These are phyloP conservation scores for Cynanchum wilfordii DNA, from an alignment of 257 asterid genomes.

Conservation along the genomic window DNA sequence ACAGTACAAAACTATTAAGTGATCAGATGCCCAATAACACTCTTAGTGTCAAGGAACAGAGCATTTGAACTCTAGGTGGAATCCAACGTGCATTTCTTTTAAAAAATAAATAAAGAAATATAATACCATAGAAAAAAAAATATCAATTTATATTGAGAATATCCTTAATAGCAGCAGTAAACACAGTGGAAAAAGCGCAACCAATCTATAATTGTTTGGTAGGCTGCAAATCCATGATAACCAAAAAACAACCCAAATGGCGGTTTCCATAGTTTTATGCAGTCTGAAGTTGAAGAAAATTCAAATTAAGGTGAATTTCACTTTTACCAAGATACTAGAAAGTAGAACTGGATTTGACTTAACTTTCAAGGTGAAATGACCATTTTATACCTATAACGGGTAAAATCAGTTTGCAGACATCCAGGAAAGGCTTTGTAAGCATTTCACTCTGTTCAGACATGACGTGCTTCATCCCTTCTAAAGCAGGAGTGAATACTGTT, in stretches of 20 bases:
- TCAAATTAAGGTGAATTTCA: too few relatives aligned
- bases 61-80: too few relatives aligned
- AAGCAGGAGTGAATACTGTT: constrained; percentile 74
- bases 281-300: neutral
- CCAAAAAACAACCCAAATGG: neutral
- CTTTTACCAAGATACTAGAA: neutral
- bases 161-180: neutral
- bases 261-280: neutral
- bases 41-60: neutral
- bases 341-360: neutral
- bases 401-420: constrained; percentile 77
- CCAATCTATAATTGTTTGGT: neutral
- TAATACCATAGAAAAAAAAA: neutral
- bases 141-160: neutral
- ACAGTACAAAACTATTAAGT: constrained; percentile 4
- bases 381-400: constrained; percentile 70
- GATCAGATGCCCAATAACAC: neutral
- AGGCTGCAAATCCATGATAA: neutral
- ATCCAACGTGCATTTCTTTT: neutral
- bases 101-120: too few relatives aligned
- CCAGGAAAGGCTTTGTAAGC: constrained; percentile 87
- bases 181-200: neutral
- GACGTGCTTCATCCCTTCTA: constrained; percentile 89
- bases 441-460: constrained; percentile 75
- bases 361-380: constrained; percentile 1